A percentile compares a stretch with the other conserved stretches of the same genome.
phyloP scores from a whole-genome alignment of 306 rosid species.

The Delonix regia region DNA sequence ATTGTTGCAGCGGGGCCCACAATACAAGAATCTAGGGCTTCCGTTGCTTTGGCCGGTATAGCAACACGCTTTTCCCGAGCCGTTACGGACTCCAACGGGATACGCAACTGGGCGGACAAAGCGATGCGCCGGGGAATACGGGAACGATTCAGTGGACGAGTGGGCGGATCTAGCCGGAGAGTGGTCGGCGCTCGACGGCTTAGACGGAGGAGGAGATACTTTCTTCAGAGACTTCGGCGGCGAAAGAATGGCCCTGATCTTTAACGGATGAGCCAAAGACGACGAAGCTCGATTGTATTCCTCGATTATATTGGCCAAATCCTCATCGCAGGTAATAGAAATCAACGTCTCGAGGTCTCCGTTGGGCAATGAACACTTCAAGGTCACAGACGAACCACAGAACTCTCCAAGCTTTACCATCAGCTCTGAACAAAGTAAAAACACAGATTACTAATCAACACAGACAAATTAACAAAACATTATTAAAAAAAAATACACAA shows the following conservation, averaged over 20 bases:
- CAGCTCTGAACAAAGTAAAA: slow-evolving; percentile 52
- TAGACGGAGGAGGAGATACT: slow-evolving; percentile 54
- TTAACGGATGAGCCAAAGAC: slow-evolving; percentile 47
- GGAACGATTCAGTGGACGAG: slow-evolving; percentile 41
- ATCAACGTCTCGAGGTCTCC: slow-evolving; percentile 88
- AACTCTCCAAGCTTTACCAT: slow-evolving; percentile 76
- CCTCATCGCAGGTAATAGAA: slow-evolving; percentile 72
- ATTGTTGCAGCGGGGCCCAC: slow-evolving; percentile 39
- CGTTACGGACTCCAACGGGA: slow-evolving; percentile 33
- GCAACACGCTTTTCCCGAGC: slow-evolving; percentile 41
- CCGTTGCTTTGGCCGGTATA: slow-evolving; percentile 40
- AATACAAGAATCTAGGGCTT: slow-evolving; percentile 43
- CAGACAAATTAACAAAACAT: neutral
- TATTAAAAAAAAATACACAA: no score
- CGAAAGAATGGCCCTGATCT: slow-evolving; percentile 70
- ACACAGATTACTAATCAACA: neutral
- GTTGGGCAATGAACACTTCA: slow-evolving; percentile 72
- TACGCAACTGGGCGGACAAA: slow-evolving; percentile 27
- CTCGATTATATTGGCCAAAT: slow-evolving; percentile 63
- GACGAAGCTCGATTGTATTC: slow-evolving; percentile 73
- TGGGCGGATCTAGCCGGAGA: slow-evolving; percentile 52
- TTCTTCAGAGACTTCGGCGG: slow-evolving; percentile 57
- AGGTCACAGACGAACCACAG: slow-evolving; percentile 67
- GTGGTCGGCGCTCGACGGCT: slow-evolving; percentile 46
- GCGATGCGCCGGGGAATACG: slow-evolving; percentile 36